Percentiles rank a stretch among this genome's conserved stretches.
These are phyloP conservation scores for Passalora sequoiae DNA, from an alignment of 2,329 filamentous ascomycete genomes.

Conservation along the genomic window DNA sequence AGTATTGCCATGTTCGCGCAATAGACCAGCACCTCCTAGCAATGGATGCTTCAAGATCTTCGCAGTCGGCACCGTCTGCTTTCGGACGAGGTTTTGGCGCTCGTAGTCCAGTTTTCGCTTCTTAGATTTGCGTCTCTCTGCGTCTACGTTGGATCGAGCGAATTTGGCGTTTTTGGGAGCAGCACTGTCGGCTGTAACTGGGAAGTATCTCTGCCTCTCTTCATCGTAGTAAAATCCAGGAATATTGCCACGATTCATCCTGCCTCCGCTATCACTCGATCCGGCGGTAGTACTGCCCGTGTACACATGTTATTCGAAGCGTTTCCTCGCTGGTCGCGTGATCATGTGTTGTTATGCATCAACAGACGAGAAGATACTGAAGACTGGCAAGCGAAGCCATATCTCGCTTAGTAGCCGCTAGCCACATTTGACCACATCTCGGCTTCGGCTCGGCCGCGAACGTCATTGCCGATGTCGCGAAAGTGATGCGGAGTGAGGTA, in stretches of 20 bases:
- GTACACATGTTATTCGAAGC: not conserved
- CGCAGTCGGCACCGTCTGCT: slow-evolving; percentile 20
- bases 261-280: slow-evolving; percentile 4
- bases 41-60: slow-evolving; percentile 4
- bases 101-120: slow-evolving; percentile 27
- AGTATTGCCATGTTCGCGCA: slow-evolving; percentile 6
- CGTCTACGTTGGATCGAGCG: slow-evolving; percentile 37
- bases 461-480: slow-evolving; percentile 1
- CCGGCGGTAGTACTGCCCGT: no score
- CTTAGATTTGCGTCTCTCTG: slow-evolving; percentile 32
- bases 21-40: slow-evolving; percentile 3
- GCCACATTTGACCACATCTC: not conserved
- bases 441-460: not conserved
- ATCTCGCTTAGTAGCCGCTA: no score
- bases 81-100: slow-evolving; percentile 12
- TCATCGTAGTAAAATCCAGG: slow-evolving; percentile 46
- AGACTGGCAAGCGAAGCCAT: no score
- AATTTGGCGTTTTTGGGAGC: slow-evolving; percentile 37
- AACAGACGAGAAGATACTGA: no score
- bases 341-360: no score
- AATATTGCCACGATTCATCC: slow-evolving; percentile 40
- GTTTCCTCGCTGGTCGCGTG: not conserved
- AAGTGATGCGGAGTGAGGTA: slow-evolving; percentile 1
- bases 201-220: slow-evolving; percentile 49
- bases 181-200: slow-evolving; percentile 38